These are phyloP conservation scores for carrot (Daucus carota) DNA, from an alignment of 129 eudicot genomes.

Conservation along the genomic window DH1_v3.0 NC_030383.2:11802501-11803000, in stretches of 20 bases:
- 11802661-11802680: slow-evolving; percentile 52
- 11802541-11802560: no score
- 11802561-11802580: no score
- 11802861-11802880: neutral
- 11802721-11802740: neutral
- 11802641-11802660: slow-evolving; percentile 86
- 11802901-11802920: neutral
- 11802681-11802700: slow-evolving; percentile 54
- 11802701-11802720: slow-evolving; percentile 83
- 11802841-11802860: neutral
- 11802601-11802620: no score
- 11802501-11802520: no score
- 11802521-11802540: no score
- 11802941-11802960: no score
- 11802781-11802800: neutral
- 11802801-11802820: neutral
- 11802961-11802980: no score
- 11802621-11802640: slow-evolving; percentile 43
- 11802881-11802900: neutral
- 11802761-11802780: neutral
- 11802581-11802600: no score
- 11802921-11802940: neutral
- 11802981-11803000: no score
- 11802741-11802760: slow-evolving; percentile 12
- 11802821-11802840: neutral